phyloP scores from a whole-genome alignment of 2,329 filamentous ascomycete genomes.

The Exophiala sp. region DNA sequence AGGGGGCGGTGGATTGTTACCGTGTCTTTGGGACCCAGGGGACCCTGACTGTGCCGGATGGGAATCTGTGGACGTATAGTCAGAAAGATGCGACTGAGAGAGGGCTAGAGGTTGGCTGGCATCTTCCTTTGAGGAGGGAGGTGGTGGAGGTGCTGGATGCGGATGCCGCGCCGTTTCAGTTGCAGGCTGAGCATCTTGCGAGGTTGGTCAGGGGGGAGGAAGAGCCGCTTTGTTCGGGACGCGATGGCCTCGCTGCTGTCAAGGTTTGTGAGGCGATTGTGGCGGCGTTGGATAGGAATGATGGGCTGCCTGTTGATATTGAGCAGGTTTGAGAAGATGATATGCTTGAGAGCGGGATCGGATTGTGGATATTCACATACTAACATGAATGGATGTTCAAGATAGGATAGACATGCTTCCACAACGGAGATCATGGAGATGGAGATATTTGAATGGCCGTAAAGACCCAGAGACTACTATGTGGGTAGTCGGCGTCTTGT shows the following conservation, averaged over 20 bases:
- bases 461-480: no score
- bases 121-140: background rate
- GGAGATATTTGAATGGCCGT: no score
- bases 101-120: background rate
- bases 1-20: conserved; percentile 5
- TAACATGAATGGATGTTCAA: no score
- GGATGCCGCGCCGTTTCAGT: conserved; percentile 1
- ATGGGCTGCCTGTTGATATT: no score
- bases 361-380: no score
- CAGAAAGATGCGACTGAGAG: no score
- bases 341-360: no score
- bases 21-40: conserved; percentile 14
- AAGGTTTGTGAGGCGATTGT: conserved; percentile 13
- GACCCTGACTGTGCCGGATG: conserved; percentile 11
- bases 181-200: conserved; percentile 10
- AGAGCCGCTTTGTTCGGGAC: conserved; percentile 9
- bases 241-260: conserved; percentile 13
- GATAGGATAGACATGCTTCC: no score
- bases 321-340: no score
- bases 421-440: no score
- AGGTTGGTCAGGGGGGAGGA: conserved; percentile 4
- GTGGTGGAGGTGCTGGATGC: background rate
- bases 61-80: conserved; percentile 8
- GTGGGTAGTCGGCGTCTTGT: no score
- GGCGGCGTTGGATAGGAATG: background rate